Conservation (phyloP, 495 filamentous ascomycete species). For the Aspergillus conjunctus region DNA sequence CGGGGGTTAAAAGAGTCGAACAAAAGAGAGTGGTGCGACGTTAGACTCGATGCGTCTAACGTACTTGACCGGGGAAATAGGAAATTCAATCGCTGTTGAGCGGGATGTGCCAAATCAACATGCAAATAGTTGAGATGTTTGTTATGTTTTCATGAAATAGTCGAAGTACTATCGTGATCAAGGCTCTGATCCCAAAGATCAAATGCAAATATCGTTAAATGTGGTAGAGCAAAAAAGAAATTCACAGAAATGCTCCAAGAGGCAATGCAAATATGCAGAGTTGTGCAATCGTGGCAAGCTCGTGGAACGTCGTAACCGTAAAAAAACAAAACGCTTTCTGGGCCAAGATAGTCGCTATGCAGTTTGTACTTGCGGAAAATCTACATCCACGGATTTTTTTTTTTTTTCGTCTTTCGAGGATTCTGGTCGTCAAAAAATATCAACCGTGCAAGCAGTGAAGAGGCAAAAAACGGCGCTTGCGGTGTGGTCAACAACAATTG, state of each 20-base stretch:
- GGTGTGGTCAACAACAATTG: conserved; percentile 33
- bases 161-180: conserved; percentile 8
- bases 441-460: conserved; percentile 1
- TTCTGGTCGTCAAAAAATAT: background rate
- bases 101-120: background rate
- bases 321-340: conserved; percentile 14
- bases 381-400: conserved; percentile 20
- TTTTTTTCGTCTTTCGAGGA: background rate
- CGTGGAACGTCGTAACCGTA: conserved; percentile 42
- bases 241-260: conserved; percentile 24
- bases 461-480: conserved; percentile 25
- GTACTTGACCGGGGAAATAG: conserved; percentile 21
- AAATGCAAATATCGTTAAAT: conserved; percentile 28
- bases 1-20: conserved; percentile 38
- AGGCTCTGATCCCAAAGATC: conserved; percentile 16
- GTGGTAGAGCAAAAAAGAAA: conserved; percentile 19
- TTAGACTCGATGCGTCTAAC: conserved; percentile 37
- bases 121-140: background rate
- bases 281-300: conserved; percentile 41
- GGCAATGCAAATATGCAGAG: conserved; percentile 38
- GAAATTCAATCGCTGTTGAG: conserved; percentile 25
- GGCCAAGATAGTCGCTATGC: conserved; percentile 26
- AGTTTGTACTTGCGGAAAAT: conserved; percentile 22
- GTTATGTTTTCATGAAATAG: conserved; percentile 12
- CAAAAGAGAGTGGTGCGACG: conserved; percentile 19